A percentile compares a stretch with the other conserved stretches of the same genome.
Evolutionary conservation across 1,284 basidiomycete species (phyloP).

Genomic region (Ustilago loliicola): DNA sequence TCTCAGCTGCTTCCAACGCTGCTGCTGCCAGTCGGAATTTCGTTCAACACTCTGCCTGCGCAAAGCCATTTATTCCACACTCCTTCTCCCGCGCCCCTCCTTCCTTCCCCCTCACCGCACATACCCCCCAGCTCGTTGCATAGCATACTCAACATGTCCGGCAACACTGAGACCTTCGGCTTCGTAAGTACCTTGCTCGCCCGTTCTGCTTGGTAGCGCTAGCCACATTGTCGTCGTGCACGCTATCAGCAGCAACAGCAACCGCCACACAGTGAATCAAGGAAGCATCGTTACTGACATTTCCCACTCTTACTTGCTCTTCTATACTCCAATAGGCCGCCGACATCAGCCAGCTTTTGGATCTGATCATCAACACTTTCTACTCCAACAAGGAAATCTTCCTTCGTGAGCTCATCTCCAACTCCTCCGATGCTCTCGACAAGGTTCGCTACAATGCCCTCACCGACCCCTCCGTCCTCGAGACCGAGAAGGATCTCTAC

Average conservation of each 20-base stretch:
- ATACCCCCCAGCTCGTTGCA: conserved; percentile 29
- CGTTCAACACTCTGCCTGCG: conserved; percentile 21
- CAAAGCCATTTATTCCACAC: conserved; percentile 49
- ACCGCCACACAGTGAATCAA: neutral
- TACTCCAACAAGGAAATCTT: conserved; percentile 70
- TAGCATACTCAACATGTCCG: conserved; percentile 57
- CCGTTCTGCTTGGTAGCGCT: neutral
- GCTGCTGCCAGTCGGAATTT: conserved; percentile 20
- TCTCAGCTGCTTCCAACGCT: conserved; percentile 8
- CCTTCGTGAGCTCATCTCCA: conserved; percentile 70
- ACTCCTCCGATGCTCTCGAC: conserved; percentile 70
- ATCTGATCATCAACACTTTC: conserved; percentile 71
- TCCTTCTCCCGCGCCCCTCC: neutral
- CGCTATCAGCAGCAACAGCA: neutral
- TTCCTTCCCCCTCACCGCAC: conserved; percentile 26
- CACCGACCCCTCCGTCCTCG: conserved; percentile 68
- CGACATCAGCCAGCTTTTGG: conserved; percentile 69
- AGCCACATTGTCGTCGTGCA: neutral
- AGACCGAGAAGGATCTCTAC: conserved; percentile 69
- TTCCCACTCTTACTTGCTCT: neutral
- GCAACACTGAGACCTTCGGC: conserved; percentile 68
- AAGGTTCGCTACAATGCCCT: conserved; percentile 70
- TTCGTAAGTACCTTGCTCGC: conserved; percentile 53
- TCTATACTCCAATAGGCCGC: conserved; percentile 48
- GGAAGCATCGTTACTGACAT: conserved; percentile 15